Evolutionary conservation across 106 monocot genomes (phyloP).

Genomic region (Platanthera guangdongensis): DNA sequence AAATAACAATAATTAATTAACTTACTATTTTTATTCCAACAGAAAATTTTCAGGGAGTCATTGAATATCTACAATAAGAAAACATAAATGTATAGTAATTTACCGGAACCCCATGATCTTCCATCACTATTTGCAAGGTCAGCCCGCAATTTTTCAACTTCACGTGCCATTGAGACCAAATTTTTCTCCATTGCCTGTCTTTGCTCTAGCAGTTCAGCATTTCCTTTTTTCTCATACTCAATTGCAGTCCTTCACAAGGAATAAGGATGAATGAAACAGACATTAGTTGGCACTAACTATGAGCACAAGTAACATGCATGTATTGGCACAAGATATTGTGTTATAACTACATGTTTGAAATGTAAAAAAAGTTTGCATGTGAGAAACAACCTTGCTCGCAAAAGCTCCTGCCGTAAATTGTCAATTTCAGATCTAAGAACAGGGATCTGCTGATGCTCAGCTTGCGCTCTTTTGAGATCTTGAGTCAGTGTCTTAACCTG

Average conservation of each 20-base stretch:
- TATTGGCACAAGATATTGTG: too few relatives aligned
- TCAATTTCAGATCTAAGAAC: conserved; percentile 54
- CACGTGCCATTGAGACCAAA: conserved; percentile 57
- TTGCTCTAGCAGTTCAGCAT: conserved; percentile 49
- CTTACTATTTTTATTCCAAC: not conserved
- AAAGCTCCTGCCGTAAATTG: conserved; percentile 53
- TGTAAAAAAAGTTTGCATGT: not conserved
- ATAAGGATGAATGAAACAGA: not conserved
- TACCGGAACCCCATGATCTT: conserved; percentile 35
- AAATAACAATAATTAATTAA: not conserved
- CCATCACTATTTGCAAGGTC: conserved; percentile 28
- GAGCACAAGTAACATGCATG: not conserved
- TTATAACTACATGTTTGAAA: not conserved
- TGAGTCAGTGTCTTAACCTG: conserved; percentile 49
- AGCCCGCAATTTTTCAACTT: conserved; percentile 50
- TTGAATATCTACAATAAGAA: not conserved
- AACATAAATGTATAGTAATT: not conserved
- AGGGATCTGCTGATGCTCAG: conserved; percentile 48
- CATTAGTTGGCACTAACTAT: not conserved
- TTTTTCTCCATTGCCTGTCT: conserved; percentile 64
- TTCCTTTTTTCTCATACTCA: conserved; percentile 83
- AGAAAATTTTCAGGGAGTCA: not conserved
- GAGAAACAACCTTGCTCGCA: conserved; percentile 44
- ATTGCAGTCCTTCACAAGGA: conserved; percentile 37
- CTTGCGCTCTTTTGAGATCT: conserved; percentile 48